Evolutionary conservation across 768 basidiomycete genomes (phyloP), one percentile per base, ranked within the genome.

Genomic region (Pleurotus cornucopiae): DNA sequence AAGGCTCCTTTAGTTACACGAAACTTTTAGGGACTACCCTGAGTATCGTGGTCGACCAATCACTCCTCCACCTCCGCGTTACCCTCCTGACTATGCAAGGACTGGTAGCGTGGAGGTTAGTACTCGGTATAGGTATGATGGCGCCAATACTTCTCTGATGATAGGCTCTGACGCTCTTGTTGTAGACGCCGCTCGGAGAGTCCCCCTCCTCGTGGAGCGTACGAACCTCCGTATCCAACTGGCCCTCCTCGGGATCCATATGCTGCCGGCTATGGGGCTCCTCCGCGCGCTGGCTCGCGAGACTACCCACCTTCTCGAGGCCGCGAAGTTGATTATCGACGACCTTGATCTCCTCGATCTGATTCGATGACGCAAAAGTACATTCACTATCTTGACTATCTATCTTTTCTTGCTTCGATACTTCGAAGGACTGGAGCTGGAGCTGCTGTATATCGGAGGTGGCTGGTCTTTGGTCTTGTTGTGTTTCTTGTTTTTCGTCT

Each of bases 151-250:
- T 48, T 44, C 18, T 2, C 25, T 21, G 12, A 20, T 57, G 52
- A 53, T 14, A 40, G 20, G 45, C 23, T 45, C 48, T 45, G 43
- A 48, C 14, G 23, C 40, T 58, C 3, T 53, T 58, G 18, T 52
- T 20, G 30, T 58, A 88, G 87, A 56, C 85, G 89, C 62, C 85
- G 89, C 52, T 91, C 89, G 34, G 78, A 83, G 63, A 91, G 89
- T 62, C 86, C 85, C 55, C 78, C 80, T 58, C 71, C 79, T 56
- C 75, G 82, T 62, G 68, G 73, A 49, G 49, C 67, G 6, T 86
- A 85, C 68, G 84, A 86, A 49, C 63, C 67, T 58, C 67, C 72
- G 40, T 84, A 84, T 62, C 65, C 77, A 47, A 66, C 64, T 54
- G 63, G 67, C 55, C 57, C 68, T 53, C 66, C 70, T 62, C 64